Evolutionary conservation across 2,329 filamentous ascomycete species (phyloP), one percentile per base, ranked within the genome.

Genomic region (Didymella exigua): DNA sequence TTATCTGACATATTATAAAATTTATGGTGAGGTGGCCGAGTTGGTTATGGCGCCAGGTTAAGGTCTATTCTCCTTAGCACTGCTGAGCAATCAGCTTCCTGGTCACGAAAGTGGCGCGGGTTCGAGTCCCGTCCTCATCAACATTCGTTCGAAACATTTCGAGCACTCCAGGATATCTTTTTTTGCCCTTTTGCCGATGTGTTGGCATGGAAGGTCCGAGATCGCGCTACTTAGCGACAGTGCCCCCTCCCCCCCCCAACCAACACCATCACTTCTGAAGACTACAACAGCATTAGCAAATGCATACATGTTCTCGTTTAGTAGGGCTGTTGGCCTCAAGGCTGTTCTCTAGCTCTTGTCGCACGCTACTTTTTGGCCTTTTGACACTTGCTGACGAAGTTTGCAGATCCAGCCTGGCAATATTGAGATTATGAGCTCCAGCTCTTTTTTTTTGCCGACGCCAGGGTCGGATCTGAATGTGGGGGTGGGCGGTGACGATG

Each of bases 381-480:
- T 10, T n/a, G 24, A 26, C 16, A 2, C 14, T 5, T 43, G 58
- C 63, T 66, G 48, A 66, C 60, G 16, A 45, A 48, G 13, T 19
- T 7, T 14, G 27, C 41, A 89, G 86, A 84, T 95, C 24, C 88
- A 93, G 79, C 95, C 93, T 0, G 89, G 89, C 5, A 83, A 86
- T 60, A 85, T 97, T 37, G 86, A 93, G 73, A 89, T 98, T 13
- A 84, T 87, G 36, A 86, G 81, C 54, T n/a, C n/a, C n/a, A n/a
- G n/a, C n/a, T n/a, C n/a, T n/a, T n/a, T n/a, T n/a, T n/a, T n/a
- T n/a, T n/a, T n/a, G n/a, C n/a, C n/a, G n/a, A n/a, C n/a, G n/a
- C n/a, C n/a, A n/a, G n/a, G n/a, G n/a, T n/a, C n/a, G n/a, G n/a
- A n/a, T n/a, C n/a, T n/a, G n/a, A n/a, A n/a, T n/a, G n/a, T n/a